Conservation (phyloP, 2,329 filamentous ascomycete species). For the Rutstroemia sp. region DNA sequence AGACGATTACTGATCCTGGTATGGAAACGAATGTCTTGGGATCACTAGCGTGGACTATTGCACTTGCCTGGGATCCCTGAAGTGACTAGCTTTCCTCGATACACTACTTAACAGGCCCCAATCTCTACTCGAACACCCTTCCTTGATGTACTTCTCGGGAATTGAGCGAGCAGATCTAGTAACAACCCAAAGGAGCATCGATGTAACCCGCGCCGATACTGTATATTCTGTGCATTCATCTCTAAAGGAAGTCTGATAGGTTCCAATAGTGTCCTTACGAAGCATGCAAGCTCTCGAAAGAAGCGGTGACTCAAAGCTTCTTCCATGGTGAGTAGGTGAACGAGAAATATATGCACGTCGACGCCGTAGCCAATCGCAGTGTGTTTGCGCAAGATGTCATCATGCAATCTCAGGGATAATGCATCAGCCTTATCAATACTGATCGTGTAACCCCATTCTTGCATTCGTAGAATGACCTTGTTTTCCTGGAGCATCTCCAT, state of each 20-base stretch:
- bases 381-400: not conserved
- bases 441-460: not conserved
- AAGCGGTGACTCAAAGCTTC: not conserved
- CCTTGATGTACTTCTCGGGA: no score
- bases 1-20: no score
- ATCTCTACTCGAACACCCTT: no score
- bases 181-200: not conserved
- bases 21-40: no score
- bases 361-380: not conserved
- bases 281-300: not conserved
- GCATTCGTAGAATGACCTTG: no score
- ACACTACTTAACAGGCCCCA: no score
- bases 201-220: not conserved
- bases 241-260: no score
- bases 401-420: conserved; percentile 6
- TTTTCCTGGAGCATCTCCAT: no score
- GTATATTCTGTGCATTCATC: not conserved
- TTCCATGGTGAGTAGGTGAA: not conserved
- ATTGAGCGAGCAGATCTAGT: no score
- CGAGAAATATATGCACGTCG: not conserved
- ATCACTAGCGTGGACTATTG: no score
- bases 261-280: not conserved
- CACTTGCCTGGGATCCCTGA: no score
- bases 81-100: no score
- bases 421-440: conserved; percentile 5